These are phyloP conservation scores for Selaginella moellendorffii DNA, from an alignment of 75 land plant species.

Conservation along the genomic window DNA sequence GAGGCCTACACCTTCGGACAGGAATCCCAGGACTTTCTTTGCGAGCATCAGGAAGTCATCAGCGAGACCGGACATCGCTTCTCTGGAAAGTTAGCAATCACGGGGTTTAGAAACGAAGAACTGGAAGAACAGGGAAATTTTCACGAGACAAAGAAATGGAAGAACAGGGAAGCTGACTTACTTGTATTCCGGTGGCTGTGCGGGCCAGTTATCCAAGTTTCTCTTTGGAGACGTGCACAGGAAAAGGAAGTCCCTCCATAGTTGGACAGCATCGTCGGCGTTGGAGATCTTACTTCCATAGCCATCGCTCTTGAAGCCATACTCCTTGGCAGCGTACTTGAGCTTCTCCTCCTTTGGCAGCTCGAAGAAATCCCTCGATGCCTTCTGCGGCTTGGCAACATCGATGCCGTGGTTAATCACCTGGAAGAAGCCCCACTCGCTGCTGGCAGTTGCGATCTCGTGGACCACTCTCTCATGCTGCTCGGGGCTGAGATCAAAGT, in stretches of 20 bases:
- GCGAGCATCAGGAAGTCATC: not conserved
- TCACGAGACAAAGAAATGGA: not conserved
- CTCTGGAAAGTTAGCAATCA: not conserved
- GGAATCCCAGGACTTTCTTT: not conserved
- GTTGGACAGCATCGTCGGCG: not conserved
- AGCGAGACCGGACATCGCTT: not conserved
- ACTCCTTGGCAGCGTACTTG: not conserved
- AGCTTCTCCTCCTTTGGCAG: not conserved
- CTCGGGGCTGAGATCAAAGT: not conserved
- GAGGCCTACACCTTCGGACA: constrained; percentile 4
- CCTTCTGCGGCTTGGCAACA: not conserved
- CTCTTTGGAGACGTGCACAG: not conserved
- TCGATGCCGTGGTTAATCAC: constrained; percentile 1
- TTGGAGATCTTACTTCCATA: constrained; percentile 1
- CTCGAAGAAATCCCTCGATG: not conserved
- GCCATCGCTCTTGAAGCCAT: not conserved
- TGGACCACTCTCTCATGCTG: not conserved
- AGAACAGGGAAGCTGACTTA: not conserved
- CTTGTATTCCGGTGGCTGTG: constrained; percentile 4
- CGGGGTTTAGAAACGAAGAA: not conserved
- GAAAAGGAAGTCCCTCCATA: not conserved
- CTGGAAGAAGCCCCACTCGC: constrained; percentile 5
- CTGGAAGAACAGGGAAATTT: not conserved
- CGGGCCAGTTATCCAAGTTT: not conserved
- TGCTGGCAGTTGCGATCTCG: not conserved